Percentiles rank a stretch among this genome's conserved stretches.
Evolutionary conservation across 768 basidiomycete species (phyloP).

Genomic region (Trametes punicea): DNA sequence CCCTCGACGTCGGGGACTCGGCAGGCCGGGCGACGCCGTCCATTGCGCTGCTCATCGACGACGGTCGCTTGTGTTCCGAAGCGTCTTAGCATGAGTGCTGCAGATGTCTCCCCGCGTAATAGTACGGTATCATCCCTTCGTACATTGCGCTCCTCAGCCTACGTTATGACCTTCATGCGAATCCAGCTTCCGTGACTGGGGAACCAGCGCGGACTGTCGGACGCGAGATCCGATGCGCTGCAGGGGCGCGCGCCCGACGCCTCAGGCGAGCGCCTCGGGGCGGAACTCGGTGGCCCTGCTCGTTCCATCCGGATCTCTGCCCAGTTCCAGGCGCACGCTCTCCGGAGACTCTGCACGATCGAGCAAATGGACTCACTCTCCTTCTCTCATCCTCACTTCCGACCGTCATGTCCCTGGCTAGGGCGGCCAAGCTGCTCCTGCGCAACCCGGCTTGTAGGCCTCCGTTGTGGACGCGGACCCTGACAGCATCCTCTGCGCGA

Average conservation of each 20-base stretch:
- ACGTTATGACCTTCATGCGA: no score
- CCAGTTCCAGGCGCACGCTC: background rate
- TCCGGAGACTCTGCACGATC: background rate
- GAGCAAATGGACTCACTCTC: background rate
- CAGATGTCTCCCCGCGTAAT: no score
- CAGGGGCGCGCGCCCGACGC: background rate
- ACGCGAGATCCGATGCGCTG: background rate
- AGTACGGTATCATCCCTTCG: no score
- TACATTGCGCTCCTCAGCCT: no score
- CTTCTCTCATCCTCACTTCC: background rate
- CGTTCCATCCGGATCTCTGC: background rate
- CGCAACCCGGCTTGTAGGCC: background rate
- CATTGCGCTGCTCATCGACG: no score
- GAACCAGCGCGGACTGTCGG: background rate
- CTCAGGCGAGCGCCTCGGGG: background rate
- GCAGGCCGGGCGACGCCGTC: no score
- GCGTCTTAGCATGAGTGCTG: no score
- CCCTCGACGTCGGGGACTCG: no score
- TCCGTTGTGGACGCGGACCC: background rate
- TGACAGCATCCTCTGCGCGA: background rate
- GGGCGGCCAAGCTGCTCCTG: conserved; percentile 1
- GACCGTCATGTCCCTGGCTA: conserved; percentile 6
- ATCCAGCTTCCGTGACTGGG: no score
- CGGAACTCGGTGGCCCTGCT: background rate
- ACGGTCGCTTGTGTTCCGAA: no score